These are phyloP conservation scores for Sphagnum contortum DNA, from an alignment of 225 moss, liverwort and hornwort species.

Conservation along the genomic window DNA sequence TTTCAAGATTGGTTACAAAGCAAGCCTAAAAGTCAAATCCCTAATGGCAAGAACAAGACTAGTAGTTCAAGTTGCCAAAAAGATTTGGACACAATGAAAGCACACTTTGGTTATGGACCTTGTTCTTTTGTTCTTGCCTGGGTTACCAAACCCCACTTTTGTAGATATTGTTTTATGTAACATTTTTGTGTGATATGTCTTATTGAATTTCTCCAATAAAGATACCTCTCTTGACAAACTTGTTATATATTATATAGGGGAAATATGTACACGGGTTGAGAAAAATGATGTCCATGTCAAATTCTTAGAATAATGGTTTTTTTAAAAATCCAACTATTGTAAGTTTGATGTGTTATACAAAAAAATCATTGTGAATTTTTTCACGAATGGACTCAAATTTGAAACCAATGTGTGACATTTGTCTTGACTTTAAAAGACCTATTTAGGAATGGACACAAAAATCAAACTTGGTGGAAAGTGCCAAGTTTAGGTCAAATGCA, in stretches of 20 bases:
- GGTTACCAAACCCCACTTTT: slow-evolving; percentile 49
- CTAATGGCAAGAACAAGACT: slow-evolving; percentile 41
- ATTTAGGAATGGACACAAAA: slow-evolving; percentile 16
- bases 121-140: slow-evolving; percentile 56
- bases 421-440: slow-evolving; percentile 27
- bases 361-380: slow-evolving; percentile 42
- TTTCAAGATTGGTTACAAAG: slow-evolving; percentile 53
- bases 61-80: slow-evolving; percentile 12
- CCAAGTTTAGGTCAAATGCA: neutral
- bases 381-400: slow-evolving; percentile 44
- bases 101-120: slow-evolving; percentile 83
- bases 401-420: slow-evolving; percentile 42
- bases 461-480: neutral
- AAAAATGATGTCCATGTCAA: slow-evolving; percentile 30
- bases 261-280: slow-evolving; percentile 69
- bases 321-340: slow-evolving; percentile 59
- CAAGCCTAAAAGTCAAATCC: slow-evolving; percentile 41
- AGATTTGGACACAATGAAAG: slow-evolving; percentile 24
- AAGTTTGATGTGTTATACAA: slow-evolving; percentile 70
- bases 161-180: slow-evolving; percentile 51
- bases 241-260: slow-evolving; percentile 59
- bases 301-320: slow-evolving; percentile 50
- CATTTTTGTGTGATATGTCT: slow-evolving; percentile 57
- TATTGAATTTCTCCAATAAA: slow-evolving; percentile 52
- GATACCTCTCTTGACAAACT: slow-evolving; percentile 63